Evolutionary conservation across 139 green algal genomes (phyloP).

Genomic region (Gonium pectorale): DNA sequence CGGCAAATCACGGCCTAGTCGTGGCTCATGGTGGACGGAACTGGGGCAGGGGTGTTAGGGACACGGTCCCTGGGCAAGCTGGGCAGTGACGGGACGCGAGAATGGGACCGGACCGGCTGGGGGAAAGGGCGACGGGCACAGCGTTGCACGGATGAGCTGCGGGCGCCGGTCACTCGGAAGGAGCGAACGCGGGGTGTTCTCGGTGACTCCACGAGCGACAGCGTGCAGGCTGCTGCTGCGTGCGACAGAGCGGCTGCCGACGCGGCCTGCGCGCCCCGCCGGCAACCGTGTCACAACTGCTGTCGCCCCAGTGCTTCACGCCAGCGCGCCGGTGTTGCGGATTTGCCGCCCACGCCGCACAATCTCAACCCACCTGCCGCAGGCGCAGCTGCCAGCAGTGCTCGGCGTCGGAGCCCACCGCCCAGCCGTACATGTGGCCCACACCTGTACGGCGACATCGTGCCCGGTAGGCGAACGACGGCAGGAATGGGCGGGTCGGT

Average conservation of each 20-base stretch:
- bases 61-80: not conserved
- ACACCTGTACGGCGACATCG: not conserved
- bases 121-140: not conserved
- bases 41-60: not conserved
- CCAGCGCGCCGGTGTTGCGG: no score
- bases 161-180: no score
- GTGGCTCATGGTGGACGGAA: no score
- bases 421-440: constrained; percentile 28
- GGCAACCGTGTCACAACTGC: not conserved
- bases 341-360: not conserved
- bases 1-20: no score
- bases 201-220: not conserved
- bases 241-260: not conserved
- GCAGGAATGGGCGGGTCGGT: not conserved
- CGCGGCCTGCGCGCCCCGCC: no score
- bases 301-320: not conserved
- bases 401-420: not conserved
- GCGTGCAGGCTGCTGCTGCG: not conserved
- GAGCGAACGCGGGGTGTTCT: not conserved
- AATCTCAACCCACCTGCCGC: not conserved
- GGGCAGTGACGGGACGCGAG: not conserved
- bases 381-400: constrained; percentile 13
- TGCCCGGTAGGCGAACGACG: not conserved
- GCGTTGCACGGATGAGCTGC: no score
- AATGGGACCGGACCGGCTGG: not conserved